Percentiles rank a stretch among this genome's conserved stretches.
phyloP scores from a whole-genome alignment of 129 eudicot genomes.

The Artemisia argyi region DNA sequence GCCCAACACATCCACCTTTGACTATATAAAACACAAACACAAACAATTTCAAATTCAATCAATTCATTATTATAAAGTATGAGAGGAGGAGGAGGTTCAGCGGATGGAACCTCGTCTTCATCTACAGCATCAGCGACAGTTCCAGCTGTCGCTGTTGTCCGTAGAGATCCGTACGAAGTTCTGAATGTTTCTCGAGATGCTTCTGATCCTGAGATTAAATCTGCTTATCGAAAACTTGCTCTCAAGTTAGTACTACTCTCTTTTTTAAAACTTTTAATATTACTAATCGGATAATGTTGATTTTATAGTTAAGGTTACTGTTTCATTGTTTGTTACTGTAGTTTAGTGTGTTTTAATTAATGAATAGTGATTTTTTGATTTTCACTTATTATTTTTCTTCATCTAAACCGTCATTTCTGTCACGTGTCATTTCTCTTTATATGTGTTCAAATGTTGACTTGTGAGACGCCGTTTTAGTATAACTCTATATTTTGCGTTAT shows the following conservation, averaged over 20 bases:
- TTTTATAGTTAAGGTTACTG: too few relatives aligned
- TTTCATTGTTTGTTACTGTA: too few relatives aligned
- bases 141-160: slow-evolving; percentile 37
- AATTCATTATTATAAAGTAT: background rate
- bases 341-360: too few relatives aligned
- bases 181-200: slow-evolving; percentile 64
- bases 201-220: slow-evolving; percentile 88
- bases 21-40: too few relatives aligned
- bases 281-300: too few relatives aligned
- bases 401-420: too few relatives aligned
- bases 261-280: background rate
- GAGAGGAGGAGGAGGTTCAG: slow-evolving; percentile 53
- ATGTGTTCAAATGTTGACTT: too few relatives aligned
- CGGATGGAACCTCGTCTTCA: slow-evolving; percentile 40
- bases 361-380: too few relatives aligned
- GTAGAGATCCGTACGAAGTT: slow-evolving; percentile 91
- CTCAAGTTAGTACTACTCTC: slow-evolving; percentile 61
- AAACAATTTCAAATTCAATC: background rate
- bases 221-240: slow-evolving; percentile 94
- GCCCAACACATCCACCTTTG: slow-evolving; percentile 13
- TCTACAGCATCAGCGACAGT: slow-evolving; percentile 3
- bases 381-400: too few relatives aligned
- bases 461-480: too few relatives aligned
- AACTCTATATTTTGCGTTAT: too few relatives aligned
- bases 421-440: too few relatives aligned